Base-by-base conservation (phyloP, 2,329 filamentous ascomycete species). In the Ceratocystis huliohia region DNA sequence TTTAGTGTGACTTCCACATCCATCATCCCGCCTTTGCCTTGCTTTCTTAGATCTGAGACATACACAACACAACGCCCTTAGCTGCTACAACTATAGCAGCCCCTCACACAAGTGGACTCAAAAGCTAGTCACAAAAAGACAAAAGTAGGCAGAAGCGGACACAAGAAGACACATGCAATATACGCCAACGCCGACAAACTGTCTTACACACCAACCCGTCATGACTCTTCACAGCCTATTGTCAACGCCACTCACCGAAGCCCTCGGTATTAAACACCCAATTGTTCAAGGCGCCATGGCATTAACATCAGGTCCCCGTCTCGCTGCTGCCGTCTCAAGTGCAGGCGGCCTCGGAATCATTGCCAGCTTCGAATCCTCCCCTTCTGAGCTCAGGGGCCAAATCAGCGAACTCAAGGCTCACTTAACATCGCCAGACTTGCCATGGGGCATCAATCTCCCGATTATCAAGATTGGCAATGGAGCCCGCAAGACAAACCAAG, bases 261-360 rank as follows among this genome's bases (percentile, higher is more conserved):
- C 96, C 64, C 83, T 96, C 64, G 84, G 85, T 28, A 96, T 96
- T 76, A 80, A 87, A 70, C 91, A 96, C 77, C 93, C 93, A 50
- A 87, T 97, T 75, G 79, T 96, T 70, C 88, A 96, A 22, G 93
- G 93, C 44, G 93, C 93, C 72, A 97, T 97, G 93, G 92, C 93
- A 1, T 85, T 88, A 69, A 89, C 89, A 8, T 92, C 89, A 0
- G 87, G 88, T 68, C 89, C 88, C 0, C 81, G 81, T 20, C 85
- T 96, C 61, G 91, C 90, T 6, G 91, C 91, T 2, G 90, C 91
- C 5, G 90, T 96, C 46, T 94, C 88, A 73, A 95, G 95, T 74
- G 89, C 91, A 0, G 91, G 91, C 69, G 91, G 91, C 0, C 84
- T 96, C 0, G 88, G 88, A 64, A 88, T 90, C 70, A 86, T 89